Percentiles rank a stretch among this genome's conserved stretches.
Evolutionary conservation across 495 filamentous ascomycete species (phyloP).

Genomic region (Aspergillus taichungensis): DNA sequence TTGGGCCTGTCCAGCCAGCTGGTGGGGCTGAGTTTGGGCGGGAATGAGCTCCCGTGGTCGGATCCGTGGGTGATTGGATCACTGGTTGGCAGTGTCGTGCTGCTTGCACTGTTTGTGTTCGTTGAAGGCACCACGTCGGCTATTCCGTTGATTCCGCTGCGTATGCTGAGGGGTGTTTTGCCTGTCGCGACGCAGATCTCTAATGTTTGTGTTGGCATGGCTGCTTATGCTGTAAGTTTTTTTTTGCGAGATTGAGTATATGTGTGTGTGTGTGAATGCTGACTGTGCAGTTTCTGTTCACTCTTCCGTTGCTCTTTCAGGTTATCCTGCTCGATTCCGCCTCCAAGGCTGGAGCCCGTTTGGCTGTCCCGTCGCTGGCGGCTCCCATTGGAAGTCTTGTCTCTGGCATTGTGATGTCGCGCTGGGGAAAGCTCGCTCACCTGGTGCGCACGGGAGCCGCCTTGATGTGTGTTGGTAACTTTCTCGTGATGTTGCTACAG

Average conservation of each 20-base stretch:
- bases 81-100: constrained; percentile 39
- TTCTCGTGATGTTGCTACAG: constrained; percentile 42
- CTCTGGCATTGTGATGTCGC: constrained; percentile 55
- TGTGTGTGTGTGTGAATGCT: neutral
- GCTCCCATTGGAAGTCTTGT: constrained; percentile 53
- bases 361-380: constrained; percentile 53
- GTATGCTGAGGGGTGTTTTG: constrained; percentile 44
- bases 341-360: constrained; percentile 48
- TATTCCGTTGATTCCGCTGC: constrained; percentile 52
- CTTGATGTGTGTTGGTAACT: constrained; percentile 53
- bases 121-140: constrained; percentile 50
- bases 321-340: constrained; percentile 53
- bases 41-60: constrained; percentile 54
- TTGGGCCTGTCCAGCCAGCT: constrained; percentile 49
- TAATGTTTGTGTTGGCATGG: constrained; percentile 53
- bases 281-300: constrained; percentile 50
- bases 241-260: too few species aligned
- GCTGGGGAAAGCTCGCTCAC: constrained; percentile 48
- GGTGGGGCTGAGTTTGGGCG: constrained; percentile 50
- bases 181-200: constrained; percentile 47
- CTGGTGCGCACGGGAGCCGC: constrained; percentile 47
- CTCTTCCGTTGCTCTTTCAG: constrained; percentile 56
- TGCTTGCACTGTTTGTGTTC: constrained; percentile 42
- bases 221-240: constrained; percentile 50
- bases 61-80: constrained; percentile 45